A percentile compares a stretch with the other conserved stretches of the same genome.
Conservation (phyloP, 2,329 filamentous ascomycete species). For the Hypoxylon sp. region DNA sequence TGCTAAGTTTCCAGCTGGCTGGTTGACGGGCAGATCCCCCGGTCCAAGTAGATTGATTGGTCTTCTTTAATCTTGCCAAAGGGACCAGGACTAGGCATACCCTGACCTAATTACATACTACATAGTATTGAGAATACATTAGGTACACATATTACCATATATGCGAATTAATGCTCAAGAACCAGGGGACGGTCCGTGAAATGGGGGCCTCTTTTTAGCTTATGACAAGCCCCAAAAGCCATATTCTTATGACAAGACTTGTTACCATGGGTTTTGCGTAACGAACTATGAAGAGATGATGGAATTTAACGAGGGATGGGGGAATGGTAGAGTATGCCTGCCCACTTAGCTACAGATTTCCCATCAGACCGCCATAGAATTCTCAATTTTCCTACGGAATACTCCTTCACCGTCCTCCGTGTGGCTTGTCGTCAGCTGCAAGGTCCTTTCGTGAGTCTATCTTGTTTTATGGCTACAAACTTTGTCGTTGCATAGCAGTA, state of each 20-base stretch:
- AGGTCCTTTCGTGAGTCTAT: slow-evolving; percentile 29
- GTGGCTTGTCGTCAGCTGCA: slow-evolving; percentile 35
- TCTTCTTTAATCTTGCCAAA: slow-evolving; percentile 28
- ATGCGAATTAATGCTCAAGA: slow-evolving; percentile 10
- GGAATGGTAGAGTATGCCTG: slow-evolving; percentile 14
- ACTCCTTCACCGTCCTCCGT: slow-evolving; percentile 25
- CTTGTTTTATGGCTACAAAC: slow-evolving; percentile 1
- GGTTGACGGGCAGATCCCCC: slow-evolving; percentile 51
- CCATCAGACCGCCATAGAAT: slow-evolving; percentile 21
- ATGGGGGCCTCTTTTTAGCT: not conserved
- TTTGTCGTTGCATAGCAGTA: slow-evolving; percentile 2
- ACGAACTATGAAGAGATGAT: slow-evolving; percentile 9
- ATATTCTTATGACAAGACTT: slow-evolving; percentile 1
- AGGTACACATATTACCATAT: slow-evolving; percentile 5
- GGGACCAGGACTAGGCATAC: slow-evolving; percentile 24
- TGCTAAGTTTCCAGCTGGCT: slow-evolving; percentile 50
- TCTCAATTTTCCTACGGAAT: slow-evolving; percentile 23
- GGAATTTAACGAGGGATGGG: slow-evolving; percentile 22
- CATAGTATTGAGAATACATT: slow-evolving; percentile 17
- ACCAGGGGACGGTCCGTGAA: slow-evolving; percentile 17
- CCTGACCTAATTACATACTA: slow-evolving; percentile 22
- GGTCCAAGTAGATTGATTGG: slow-evolving; percentile 44
- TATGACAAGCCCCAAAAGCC: not conserved
- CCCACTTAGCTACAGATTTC: slow-evolving; percentile 15
- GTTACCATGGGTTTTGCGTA: slow-evolving; percentile 9